A percentile compares a stretch with the other conserved stretches of the same genome.
phyloP scores from a whole-genome alignment of 768 basidiomycete species.

The Agaricus blazei region DNA sequence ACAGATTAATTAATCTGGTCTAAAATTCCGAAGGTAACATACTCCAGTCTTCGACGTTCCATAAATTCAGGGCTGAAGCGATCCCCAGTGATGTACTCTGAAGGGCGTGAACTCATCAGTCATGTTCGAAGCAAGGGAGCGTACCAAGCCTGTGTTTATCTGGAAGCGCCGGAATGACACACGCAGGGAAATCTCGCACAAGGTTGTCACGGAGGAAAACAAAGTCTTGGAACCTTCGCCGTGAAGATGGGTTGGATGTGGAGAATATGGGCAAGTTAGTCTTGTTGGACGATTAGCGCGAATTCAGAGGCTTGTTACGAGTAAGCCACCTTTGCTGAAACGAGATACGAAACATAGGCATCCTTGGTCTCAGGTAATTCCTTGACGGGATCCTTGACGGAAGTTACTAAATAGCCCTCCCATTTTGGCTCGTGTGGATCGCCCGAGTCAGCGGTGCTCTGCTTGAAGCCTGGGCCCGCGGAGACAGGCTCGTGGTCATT shows the following conservation, averaged over 20 bases:
- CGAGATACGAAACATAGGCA: conserved; percentile 91
- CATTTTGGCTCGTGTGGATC: conserved; percentile 85
- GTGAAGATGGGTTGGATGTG: conserved; percentile 62
- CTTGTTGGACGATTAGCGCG: conserved; percentile 35
- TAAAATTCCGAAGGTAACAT: conserved; percentile 22
- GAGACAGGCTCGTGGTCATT: conserved; percentile 36
- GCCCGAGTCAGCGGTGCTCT: conserved; percentile 71
- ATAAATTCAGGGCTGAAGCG: conserved; percentile 97
- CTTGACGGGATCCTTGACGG: conserved; percentile 90
- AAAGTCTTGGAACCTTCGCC: conserved; percentile 96
- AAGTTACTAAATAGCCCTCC: conserved; percentile 81
- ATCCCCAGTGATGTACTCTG: conserved; percentile 97
- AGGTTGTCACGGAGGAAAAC: conserved; percentile 89
- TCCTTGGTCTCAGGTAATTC: conserved; percentile 97
- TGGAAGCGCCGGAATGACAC: conserved; percentile 95
- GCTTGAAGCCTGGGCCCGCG: conserved; percentile 73
- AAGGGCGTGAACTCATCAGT: neutral
- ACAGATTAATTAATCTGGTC: conserved; percentile 1
- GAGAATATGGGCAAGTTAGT: conserved; percentile 90
- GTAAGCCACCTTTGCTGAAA: conserved; percentile 69
- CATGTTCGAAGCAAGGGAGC: conserved; percentile 21
- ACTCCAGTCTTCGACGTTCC: conserved; percentile 89
- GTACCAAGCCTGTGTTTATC: conserved; percentile 94
- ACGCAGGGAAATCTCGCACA: conserved; percentile 89
- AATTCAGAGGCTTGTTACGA: neutral